phyloP scores from a whole-genome alignment of 2,329 filamentous ascomycete genomes.

The Colletotrichum sp. region DNA sequence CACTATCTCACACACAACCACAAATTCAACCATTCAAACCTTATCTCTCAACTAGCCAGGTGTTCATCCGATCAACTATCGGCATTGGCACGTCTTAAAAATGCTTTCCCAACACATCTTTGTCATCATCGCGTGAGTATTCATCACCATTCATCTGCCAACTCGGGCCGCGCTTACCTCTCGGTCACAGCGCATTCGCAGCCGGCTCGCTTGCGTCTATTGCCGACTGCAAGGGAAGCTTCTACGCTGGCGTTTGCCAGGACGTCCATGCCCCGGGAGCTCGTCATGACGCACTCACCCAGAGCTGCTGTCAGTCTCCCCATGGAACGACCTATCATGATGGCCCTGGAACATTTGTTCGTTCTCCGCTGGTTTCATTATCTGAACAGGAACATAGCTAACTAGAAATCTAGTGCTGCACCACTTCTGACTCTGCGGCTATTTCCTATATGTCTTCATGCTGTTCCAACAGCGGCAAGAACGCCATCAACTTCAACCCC shows the following conservation, averaged over 20 bases:
- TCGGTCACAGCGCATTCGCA: neutral
- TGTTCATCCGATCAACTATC: neutral
- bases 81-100: neutral
- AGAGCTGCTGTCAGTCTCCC: neutral
- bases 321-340: neutral
- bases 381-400: neutral
- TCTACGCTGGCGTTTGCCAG: neutral
- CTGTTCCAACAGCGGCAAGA: neutral
- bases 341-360: neutral
- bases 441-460: neutral
- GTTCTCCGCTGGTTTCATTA: neutral
- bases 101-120: neutral
- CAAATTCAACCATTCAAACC: neutral
- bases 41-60: neutral
- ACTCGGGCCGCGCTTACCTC: neutral
- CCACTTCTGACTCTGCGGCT: neutral
- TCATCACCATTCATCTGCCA: fast-evolving
- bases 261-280: neutral
- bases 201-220: neutral
- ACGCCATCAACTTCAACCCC: neutral
- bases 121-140: neutral
- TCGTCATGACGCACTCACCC: neutral
- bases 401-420: neutral
- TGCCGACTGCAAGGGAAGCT: neutral
- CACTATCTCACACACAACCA: neutral